Conservation (phyloP, 1,139 yeast genomes). For the Geotrichum candidum region DNA sequence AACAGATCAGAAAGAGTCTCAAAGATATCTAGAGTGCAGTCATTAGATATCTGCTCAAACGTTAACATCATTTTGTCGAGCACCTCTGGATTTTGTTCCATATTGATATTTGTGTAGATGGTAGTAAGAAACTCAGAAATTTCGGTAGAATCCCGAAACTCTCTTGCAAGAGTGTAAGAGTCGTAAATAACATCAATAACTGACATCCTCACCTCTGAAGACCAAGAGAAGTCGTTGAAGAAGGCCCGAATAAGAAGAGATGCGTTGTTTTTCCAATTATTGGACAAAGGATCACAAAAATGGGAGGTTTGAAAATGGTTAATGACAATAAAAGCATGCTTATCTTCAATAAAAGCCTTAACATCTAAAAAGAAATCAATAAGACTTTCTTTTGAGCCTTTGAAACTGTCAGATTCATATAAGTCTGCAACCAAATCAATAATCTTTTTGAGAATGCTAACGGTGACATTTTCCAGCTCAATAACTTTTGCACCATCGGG, state of each 20-base stretch:
- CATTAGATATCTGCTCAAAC: constrained; percentile 8
- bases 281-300: constrained; percentile 48
- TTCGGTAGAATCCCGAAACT: constrained; percentile 21
- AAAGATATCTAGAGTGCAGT: constrained; percentile 7
- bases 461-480: constrained; percentile 12
- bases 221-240: constrained; percentile 36
- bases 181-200: constrained; percentile 44
- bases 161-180: constrained; percentile 32
- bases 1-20: constrained; percentile 3
- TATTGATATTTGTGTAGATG: constrained; percentile 21
- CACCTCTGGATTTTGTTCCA: constrained; percentile 27
- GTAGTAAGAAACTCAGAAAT: constrained; percentile 20
- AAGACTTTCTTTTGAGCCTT: constrained; percentile 44
- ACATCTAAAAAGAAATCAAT: constrained; percentile 42
- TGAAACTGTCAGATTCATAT: constrained; percentile 27
- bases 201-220: constrained; percentile 37
- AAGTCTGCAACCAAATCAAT: constrained; percentile 22
- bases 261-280: constrained; percentile 50
- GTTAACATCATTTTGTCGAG: constrained; percentile 9
- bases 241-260: constrained; percentile 44
- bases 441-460: constrained; percentile 20
- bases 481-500: constrained; percentile 6
- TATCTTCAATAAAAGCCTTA: constrained; percentile 38
- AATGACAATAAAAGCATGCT: constrained; percentile 41
- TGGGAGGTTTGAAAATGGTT: constrained; percentile 46